These are phyloP conservation scores for Phaeosphaeriaceae sp. DNA, from an alignment of 2,329 filamentous ascomycete genomes.

Conservation along the genomic window DNA sequence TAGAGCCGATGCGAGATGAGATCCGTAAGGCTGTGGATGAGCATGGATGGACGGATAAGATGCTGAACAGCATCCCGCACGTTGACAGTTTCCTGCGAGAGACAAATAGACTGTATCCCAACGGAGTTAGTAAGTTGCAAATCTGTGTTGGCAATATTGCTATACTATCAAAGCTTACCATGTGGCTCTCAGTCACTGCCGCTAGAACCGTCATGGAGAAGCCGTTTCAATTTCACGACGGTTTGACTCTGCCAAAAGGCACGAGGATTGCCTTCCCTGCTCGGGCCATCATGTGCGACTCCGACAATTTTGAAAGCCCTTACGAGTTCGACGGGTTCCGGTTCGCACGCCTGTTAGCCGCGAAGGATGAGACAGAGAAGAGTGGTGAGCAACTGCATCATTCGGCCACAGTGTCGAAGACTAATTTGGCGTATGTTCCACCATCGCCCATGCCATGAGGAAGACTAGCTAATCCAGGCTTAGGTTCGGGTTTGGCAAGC, in stretches of 20 bases:
- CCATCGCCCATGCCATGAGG: too few species aligned
- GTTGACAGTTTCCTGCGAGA: not conserved
- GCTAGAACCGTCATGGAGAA: not conserved
- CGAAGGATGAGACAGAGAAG: not conserved
- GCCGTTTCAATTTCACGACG: not conserved
- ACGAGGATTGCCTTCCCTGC: not conserved
- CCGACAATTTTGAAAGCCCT: not conserved
- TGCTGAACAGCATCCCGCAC: not conserved
- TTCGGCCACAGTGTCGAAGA: too few species aligned
- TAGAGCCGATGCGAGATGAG: not conserved
- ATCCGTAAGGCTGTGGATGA: not conserved
- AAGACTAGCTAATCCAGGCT: not conserved
- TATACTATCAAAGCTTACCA: too few species aligned
- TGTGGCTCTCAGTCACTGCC: not conserved
- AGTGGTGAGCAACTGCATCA: not conserved
- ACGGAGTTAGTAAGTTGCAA: not conserved
- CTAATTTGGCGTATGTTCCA: too few species aligned
- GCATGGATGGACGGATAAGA: not conserved
- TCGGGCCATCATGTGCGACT: not conserved
- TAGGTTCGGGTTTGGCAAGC: conserved; percentile 15
- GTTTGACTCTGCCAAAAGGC: not conserved
- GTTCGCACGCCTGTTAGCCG: not conserved
- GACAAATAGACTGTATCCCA: not conserved
- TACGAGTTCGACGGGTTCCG: not conserved
- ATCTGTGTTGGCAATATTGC: not conserved